Percentiles rank a stretch among this genome's conserved stretches.
Conservation (phyloP, 2,329 filamentous ascomycete genomes). For the Aspergillus hiratsukae region DNA sequence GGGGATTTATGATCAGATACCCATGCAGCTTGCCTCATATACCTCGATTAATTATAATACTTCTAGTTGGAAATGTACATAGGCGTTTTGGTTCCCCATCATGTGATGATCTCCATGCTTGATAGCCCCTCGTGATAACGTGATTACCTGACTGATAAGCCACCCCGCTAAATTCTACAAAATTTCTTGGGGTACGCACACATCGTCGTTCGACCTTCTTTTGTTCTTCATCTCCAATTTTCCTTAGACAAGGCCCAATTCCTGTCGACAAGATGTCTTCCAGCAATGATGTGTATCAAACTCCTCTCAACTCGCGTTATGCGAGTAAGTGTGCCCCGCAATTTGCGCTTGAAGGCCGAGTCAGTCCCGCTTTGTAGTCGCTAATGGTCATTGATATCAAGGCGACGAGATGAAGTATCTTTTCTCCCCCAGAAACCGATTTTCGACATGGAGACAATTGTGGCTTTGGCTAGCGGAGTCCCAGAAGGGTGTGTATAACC, state of each 20-base stretch:
- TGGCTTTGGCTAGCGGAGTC: conserved; percentile 82
- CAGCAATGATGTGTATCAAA: conserved; percentile 58
- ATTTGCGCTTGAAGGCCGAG: conserved; percentile 1
- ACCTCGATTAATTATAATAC: background rate
- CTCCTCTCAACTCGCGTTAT: conserved; percentile 68
- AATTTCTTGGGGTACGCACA: conserved; percentile 26
- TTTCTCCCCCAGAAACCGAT: conserved; percentile 71
- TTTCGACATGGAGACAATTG: conserved; percentile 75
- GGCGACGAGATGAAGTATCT: conserved; percentile 68
- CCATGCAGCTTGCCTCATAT: background rate
- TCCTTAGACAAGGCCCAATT: conserved; percentile 16
- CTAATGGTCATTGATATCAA: conserved; percentile 21
- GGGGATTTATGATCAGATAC: background rate
- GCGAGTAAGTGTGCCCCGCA: conserved; percentile 47
- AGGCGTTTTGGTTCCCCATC: background rate
- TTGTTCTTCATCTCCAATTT: conserved; percentile 17
- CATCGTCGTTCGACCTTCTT: conserved; percentile 7
- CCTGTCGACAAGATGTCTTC: conserved; percentile 30
- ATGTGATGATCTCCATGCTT: background rate
- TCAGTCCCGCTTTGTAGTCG: background rate
- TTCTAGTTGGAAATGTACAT: background rate
- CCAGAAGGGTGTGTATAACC: conserved; percentile 51
- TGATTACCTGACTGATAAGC: conserved; percentile 39
- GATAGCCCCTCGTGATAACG: conserved; percentile 27
- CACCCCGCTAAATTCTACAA: conserved; percentile 28